These are phyloP conservation scores for Fusarium algeriense DNA, from an alignment of 2,329 filamentous ascomycete species.

Conservation along the genomic window DNA sequence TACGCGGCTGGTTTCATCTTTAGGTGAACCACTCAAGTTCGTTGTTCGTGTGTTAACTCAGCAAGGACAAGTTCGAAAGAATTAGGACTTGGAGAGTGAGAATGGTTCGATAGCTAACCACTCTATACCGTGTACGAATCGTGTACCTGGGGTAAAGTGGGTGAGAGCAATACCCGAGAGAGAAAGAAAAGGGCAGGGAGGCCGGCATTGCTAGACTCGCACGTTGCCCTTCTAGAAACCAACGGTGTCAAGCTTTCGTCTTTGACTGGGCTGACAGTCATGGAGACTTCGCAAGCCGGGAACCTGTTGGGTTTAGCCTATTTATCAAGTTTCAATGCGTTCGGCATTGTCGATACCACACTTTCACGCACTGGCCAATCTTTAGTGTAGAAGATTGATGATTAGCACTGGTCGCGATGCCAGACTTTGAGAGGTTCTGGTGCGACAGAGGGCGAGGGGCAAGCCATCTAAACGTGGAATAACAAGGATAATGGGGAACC, in stretches of 20 bases:
- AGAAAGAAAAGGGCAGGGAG: slow-evolving; percentile 34
- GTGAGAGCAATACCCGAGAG: slow-evolving; percentile 33
- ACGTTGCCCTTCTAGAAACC: slow-evolving; percentile 43
- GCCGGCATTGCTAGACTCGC: slow-evolving; percentile 38
- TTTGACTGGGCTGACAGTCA: slow-evolving; percentile 9
- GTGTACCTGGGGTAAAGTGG: slow-evolving; percentile 47
- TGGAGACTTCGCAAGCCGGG: slow-evolving; percentile 30
- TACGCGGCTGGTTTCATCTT: slow-evolving; percentile 45
- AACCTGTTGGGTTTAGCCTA: slow-evolving; percentile 24
- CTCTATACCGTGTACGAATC: slow-evolving; percentile 41
- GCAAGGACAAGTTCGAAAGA: slow-evolving; percentile 17
- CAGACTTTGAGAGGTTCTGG: slow-evolving; percentile 24
- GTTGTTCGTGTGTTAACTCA: slow-evolving; percentile 30
- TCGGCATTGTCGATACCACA: slow-evolving; percentile 22
- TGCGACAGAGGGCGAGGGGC: slow-evolving; percentile 16
- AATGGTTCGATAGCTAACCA: slow-evolving; percentile 42
- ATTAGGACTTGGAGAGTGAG: slow-evolving; percentile 30
- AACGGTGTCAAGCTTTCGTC: slow-evolving; percentile 25
- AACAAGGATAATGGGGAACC: slow-evolving; percentile 37
- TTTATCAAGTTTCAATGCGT: slow-evolving; percentile 18
- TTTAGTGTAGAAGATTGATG: slow-evolving; percentile 38
- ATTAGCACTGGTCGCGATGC: slow-evolving; percentile 25
- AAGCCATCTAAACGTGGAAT: slow-evolving; percentile 33
- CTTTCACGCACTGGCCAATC: slow-evolving; percentile 22
- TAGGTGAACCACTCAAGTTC: slow-evolving; percentile 43